Evolutionary conservation across 306 rosid species (phyloP).

Genomic region (Gleditsia sinensis): DNA sequence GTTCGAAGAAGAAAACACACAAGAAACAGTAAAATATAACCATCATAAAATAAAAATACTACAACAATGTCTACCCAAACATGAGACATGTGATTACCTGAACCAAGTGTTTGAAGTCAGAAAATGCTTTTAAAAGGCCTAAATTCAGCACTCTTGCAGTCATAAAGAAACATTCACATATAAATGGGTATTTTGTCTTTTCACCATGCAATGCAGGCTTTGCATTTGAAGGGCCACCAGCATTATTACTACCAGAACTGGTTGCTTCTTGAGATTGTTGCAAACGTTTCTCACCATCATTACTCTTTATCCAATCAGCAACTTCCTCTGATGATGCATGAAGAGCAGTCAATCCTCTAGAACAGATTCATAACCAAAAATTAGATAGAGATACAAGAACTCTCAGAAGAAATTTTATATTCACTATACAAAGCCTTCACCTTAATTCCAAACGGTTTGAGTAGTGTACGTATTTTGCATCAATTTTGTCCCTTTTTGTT

Average conservation of each 20-base stretch:
- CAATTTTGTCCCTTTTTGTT: constrained; percentile 86
- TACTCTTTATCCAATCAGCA: constrained; percentile 74
- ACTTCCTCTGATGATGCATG: constrained; percentile 97
- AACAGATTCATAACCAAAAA: constrained; percentile 39
- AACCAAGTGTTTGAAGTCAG: constrained; percentile 93
- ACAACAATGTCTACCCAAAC: constrained; percentile 18
- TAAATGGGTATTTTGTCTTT: constrained; percentile 75
- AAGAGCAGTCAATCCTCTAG: constrained; percentile 94
- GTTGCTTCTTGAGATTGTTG: constrained; percentile 89
- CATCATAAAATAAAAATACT: constrained; percentile 22
- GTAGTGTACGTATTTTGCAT: constrained; percentile 81
- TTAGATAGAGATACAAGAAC: constrained; percentile 39
- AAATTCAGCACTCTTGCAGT: constrained; percentile 94
- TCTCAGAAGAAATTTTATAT: constrained; percentile 13
- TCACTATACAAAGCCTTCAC: constrained; percentile 48
- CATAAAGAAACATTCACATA: constrained; percentile 99
- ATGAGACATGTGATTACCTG: constrained; percentile 64
- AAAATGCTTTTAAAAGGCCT: constrained; percentile 92
- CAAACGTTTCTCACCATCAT: constrained; percentile 68
- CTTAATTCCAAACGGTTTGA: constrained; percentile 81
- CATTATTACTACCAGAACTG: constrained; percentile 73
- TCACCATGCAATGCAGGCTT: constrained; percentile 50
- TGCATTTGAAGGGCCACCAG: constrained; percentile 45
- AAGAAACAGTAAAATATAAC: constrained; percentile 8
- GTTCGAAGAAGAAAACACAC: constrained; percentile 15